phyloP scores from a whole-genome alignment of 2,329 filamentous ascomycete species.

The Trichoderma atrobrunneum region DNA sequence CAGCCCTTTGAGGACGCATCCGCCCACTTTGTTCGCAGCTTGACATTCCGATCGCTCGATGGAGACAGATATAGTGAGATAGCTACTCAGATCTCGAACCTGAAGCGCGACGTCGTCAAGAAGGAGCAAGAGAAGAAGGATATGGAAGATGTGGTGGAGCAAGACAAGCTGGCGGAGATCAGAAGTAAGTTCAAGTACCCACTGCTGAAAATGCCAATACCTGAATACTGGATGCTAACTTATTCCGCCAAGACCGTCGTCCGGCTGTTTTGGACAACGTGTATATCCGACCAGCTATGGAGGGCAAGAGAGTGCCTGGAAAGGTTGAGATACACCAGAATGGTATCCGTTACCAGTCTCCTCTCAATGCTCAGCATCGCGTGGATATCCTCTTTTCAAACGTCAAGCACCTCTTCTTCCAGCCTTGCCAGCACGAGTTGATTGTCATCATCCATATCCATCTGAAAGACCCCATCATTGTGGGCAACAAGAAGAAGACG shows the following conservation, averaged over 20 bases:
- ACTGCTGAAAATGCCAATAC: not conserved
- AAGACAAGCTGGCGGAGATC: slow-evolving; percentile 94
- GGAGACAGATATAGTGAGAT: slow-evolving; percentile 87
- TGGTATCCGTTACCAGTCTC: slow-evolving; percentile 90
- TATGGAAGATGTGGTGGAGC: slow-evolving; percentile 97
- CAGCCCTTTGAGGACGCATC: slow-evolving; percentile 96
- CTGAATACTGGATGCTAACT: slow-evolving; percentile 37
- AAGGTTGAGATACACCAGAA: slow-evolving; percentile 98
- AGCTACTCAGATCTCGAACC: slow-evolving; percentile 86
- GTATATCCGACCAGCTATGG: slow-evolving; percentile 90
- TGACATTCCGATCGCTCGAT: slow-evolving; percentile 92
- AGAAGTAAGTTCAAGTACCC: slow-evolving; percentile 61
- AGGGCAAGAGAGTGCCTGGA: slow-evolving; percentile 93
- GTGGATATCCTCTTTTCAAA: slow-evolving; percentile 98
- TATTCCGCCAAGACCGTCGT: slow-evolving; percentile 65
- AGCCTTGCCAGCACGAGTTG: slow-evolving; percentile 91
- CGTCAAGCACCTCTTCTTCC: slow-evolving; percentile 98
- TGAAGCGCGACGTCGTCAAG: slow-evolving; percentile 89
- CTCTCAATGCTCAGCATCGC: slow-evolving; percentile 73
- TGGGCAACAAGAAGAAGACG: slow-evolving; percentile 96
- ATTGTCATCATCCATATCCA: slow-evolving; percentile 98
- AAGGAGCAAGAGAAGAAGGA: slow-evolving; percentile 99
- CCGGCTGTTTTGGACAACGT: slow-evolving; percentile 89
- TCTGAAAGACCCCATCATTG: slow-evolving; percentile 95
- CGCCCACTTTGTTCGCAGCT: slow-evolving; percentile 90